phyloP scores from a whole-genome alignment of 306 rosid genomes.

The Lupinus albus region DNA sequence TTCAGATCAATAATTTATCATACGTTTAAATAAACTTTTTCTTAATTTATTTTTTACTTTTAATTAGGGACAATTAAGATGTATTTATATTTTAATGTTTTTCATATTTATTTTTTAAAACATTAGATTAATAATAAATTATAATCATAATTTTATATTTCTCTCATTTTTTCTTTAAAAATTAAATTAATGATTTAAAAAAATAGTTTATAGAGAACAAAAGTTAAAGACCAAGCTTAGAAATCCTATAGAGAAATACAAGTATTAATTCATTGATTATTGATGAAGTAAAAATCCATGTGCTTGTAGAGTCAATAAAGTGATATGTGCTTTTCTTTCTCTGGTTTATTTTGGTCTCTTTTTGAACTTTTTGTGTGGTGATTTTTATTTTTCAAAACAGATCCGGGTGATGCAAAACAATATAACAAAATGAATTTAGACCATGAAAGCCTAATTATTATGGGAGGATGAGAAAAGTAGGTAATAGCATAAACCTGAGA shows the following conservation, averaged over 20 bases:
- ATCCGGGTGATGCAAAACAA: neutral
- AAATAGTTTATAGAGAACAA: neutral
- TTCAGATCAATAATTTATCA: too few relatives aligned
- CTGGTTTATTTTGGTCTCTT: neutral
- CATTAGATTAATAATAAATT: too few relatives aligned
- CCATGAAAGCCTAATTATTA: neutral
- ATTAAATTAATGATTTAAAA: too few relatives aligned
- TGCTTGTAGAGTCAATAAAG: conserved; percentile 22
- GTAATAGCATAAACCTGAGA: neutral
- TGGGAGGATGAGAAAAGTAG: neutral
- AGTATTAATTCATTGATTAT: conserved; percentile 29
- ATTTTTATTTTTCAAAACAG: too few relatives aligned
- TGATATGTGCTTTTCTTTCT: conserved; percentile 31
- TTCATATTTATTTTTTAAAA: too few relatives aligned
- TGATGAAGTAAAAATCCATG: conserved; percentile 11
- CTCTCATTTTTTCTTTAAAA: neutral
- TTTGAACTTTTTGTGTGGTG: neutral
- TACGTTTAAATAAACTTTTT: too few relatives aligned
- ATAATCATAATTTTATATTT: too few relatives aligned
- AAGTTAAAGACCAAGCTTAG: neutral
- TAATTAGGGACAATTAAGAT: too few relatives aligned
- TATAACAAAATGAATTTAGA: neutral
- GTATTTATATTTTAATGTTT: too few relatives aligned
- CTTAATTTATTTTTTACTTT: too few relatives aligned
- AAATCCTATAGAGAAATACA: neutral